Evolutionary conservation across 2,329 filamentous ascomycete species (phyloP).

Genomic region (Rachicladosporium sp.): DNA sequence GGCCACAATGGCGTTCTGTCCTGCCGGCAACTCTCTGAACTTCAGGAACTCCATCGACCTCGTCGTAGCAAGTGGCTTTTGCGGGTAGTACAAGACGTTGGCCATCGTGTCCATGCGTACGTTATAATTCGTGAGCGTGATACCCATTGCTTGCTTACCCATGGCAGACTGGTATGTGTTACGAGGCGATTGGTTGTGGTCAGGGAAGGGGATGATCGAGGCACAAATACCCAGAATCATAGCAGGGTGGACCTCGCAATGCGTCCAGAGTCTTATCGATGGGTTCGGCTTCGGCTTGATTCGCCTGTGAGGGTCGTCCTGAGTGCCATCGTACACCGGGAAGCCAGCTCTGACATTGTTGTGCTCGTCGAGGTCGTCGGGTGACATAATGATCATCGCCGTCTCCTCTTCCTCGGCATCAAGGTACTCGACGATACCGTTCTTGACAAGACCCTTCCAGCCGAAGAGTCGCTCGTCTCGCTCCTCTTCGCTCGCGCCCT

Average conservation of each 20-base stretch:
- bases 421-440: slow-evolving; percentile 85
- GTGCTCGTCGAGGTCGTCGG: slow-evolving; percentile 70
- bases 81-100: slow-evolving; percentile 96
- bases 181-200: slow-evolving; percentile 95
- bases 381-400: slow-evolving; percentile 98
- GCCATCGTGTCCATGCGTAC: slow-evolving; percentile 99
- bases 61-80: slow-evolving; percentile 92
- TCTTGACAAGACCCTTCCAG: slow-evolving; percentile 75
- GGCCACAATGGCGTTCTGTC: slow-evolving; percentile 95
- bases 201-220: slow-evolving; percentile 98
- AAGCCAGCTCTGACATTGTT: slow-evolving; percentile 25
- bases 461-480: slow-evolving; percentile 55
- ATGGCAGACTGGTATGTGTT: slow-evolving; percentile 99
- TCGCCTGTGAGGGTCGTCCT: slow-evolving; percentile 62
- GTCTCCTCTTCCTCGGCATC: slow-evolving; percentile 98
- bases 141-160: slow-evolving; percentile 99
- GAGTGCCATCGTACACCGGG: slow-evolving; percentile 8
- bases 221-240: slow-evolving; percentile 98
- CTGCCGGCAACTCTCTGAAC: slow-evolving; percentile 91
- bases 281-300: slow-evolving; percentile 81
- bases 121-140: slow-evolving; percentile 94
- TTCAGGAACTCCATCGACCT: slow-evolving; percentile 98
- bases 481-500: slow-evolving; percentile 47
- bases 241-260: slow-evolving; percentile 97
- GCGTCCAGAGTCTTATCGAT: slow-evolving; percentile 83